phyloP scores from a whole-genome alignment of 208 protist species.

The Porcisia hertigi region DNA sequence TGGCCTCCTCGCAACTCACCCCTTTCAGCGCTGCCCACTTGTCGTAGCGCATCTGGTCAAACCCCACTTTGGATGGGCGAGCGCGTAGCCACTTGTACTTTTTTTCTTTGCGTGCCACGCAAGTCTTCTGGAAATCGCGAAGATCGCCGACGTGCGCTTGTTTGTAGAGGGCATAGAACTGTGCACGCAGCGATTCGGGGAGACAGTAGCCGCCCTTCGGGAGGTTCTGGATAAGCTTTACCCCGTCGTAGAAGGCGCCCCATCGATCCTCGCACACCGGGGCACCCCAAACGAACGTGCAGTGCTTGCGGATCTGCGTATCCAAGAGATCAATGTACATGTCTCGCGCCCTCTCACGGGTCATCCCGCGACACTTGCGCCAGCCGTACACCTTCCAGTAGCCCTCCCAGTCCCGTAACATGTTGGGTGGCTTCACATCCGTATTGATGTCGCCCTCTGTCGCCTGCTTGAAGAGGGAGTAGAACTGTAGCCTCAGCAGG shows the following conservation, averaged over 20 bases:
- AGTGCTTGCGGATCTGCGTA: constrained; percentile 30
- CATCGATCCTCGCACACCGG: constrained; percentile 30
- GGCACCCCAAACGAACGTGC: constrained; percentile 30
- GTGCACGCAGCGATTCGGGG: constrained; percentile 80
- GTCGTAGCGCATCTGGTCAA: constrained; percentile 52
- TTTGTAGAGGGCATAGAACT: constrained; percentile 87
- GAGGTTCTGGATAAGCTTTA: constrained; percentile 51
- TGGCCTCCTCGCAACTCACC: constrained; percentile 73
- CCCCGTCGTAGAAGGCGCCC: constrained; percentile 56
- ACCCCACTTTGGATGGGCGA: constrained; percentile 30
- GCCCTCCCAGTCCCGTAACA: constrained; percentile 46
- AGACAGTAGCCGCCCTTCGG: constrained; percentile 60
- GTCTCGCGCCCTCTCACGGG: constrained; percentile 82
- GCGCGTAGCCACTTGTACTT: constrained; percentile 75
- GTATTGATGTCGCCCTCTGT: constrained; percentile 80
- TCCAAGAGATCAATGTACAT: constrained; percentile 82
- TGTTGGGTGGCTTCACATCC: constrained; percentile 49
- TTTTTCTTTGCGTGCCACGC: constrained; percentile 27
- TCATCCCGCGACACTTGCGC: constrained; percentile 79
- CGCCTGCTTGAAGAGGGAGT: constrained; percentile 88
- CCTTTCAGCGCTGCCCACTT: constrained; percentile 86
- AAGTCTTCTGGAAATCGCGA: constrained; percentile 65
- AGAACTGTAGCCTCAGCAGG: constrained; percentile 83
- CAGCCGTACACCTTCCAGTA: constrained; percentile 94
- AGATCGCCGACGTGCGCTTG: constrained; percentile 82